Evolutionary conservation across 768 basidiomycete species (phyloP).

Genomic region (Royoungia palumana): DNA sequence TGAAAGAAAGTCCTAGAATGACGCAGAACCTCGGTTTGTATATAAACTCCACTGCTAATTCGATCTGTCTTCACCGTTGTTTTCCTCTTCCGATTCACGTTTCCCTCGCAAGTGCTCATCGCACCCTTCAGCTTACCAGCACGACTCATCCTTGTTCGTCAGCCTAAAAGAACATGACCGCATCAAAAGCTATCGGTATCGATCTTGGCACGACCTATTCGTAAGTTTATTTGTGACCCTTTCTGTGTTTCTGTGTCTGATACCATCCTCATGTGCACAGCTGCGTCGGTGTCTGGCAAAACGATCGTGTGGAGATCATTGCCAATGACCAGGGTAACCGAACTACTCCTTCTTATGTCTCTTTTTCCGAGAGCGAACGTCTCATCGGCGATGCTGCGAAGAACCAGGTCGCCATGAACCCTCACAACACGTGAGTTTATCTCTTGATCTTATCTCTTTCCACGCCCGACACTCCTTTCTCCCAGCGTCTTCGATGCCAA

Average conservation of each 20-base stretch:
- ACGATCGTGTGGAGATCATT: slow-evolving; percentile 98
- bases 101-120: slow-evolving; percentile 19
- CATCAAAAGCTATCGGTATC: slow-evolving; percentile 86
- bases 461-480: slow-evolving; percentile 3
- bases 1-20: slow-evolving; percentile 34
- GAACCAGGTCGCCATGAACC: slow-evolving; percentile 99
- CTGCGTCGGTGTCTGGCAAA: slow-evolving; percentile 99
- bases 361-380: slow-evolving; percentile 93
- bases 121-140: background rate
- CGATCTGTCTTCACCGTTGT: slow-evolving; percentile 6
- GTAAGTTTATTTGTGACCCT: slow-evolving; percentile 41
- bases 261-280: slow-evolving; percentile 36
- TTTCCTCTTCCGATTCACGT: slow-evolving; percentile 7
- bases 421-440: slow-evolving; percentile 68
- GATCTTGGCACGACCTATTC: slow-evolving; percentile 93
- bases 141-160: slow-evolving; percentile 7
- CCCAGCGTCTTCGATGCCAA: slow-evolving; percentile 94
- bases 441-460: background rate
- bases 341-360: slow-evolving; percentile 94
- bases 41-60: slow-evolving; percentile 21
- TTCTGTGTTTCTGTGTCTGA: background rate
- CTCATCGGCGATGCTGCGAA: slow-evolving; percentile 99
- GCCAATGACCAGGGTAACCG: slow-evolving; percentile 94
- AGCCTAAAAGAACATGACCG: slow-evolving; percentile 21
- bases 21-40: slow-evolving; percentile 26